These are phyloP conservation scores for Athelia sp. DNA, from an alignment of 1,284 basidiomycete species.

Conservation along the genomic window DNA sequence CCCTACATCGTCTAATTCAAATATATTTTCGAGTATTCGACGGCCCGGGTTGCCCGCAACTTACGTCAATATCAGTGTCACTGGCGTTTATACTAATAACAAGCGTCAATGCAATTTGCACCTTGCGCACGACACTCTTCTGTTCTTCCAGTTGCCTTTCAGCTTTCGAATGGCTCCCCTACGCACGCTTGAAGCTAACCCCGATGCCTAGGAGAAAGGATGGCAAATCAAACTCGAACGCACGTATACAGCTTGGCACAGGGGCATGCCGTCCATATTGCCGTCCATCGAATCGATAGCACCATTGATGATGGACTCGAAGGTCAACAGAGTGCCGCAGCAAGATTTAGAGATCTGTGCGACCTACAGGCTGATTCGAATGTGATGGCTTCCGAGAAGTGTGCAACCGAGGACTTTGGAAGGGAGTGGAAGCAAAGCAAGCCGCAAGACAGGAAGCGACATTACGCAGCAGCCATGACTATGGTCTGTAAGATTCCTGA, in stretches of 20 bases:
- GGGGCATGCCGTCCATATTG: too few species aligned
- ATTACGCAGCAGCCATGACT: constrained; percentile 10
- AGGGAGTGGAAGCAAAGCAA: constrained; percentile 8
- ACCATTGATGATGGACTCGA: neutral
- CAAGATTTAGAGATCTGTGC: constrained; percentile 7
- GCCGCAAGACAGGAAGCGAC: constrained; percentile 8
- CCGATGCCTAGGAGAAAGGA: too few species aligned
- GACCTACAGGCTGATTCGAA: constrained; percentile 8
- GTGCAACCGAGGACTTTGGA: constrained; percentile 12
- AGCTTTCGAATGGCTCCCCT: too few species aligned
- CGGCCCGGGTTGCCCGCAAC: too few species aligned
- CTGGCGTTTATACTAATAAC: too few species aligned
- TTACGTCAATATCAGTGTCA: too few species aligned
- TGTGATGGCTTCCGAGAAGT: constrained; percentile 5
- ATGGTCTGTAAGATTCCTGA: constrained; percentile 4
- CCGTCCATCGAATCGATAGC: neutral
- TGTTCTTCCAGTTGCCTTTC: too few species aligned
- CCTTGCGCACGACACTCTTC: too few species aligned
- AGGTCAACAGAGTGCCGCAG: neutral
- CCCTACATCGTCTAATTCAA: too few species aligned
- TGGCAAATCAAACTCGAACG: neutral
- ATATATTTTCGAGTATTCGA: too few species aligned
- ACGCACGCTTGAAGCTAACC: too few species aligned
- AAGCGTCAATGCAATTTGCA: too few species aligned
- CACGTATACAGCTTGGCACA: neutral